Percentiles rank a stretch among this genome's conserved stretches.
Conservation (phyloP, 2,329 filamentous ascomycete genomes). For the Xenoacremonium recifei region DNA sequence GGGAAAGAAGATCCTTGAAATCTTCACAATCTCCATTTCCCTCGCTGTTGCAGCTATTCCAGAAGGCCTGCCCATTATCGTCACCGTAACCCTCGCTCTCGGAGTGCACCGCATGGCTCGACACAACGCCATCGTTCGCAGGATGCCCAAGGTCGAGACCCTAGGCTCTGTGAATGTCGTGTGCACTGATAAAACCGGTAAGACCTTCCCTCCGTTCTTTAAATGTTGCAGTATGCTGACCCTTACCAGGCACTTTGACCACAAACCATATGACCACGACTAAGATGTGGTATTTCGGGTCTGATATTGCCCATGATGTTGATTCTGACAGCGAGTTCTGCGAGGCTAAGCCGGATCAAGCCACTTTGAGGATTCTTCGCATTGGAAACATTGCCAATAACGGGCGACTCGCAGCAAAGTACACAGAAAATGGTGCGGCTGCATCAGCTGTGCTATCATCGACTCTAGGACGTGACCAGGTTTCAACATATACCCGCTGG, state of each 20-base stretch:
- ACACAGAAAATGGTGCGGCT: conserved; percentile 67
- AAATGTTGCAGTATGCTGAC: too few relatives aligned
- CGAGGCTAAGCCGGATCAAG: conserved; percentile 61
- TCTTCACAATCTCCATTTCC: conserved; percentile 97
- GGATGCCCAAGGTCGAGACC: conserved; percentile 95
- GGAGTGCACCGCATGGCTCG: conserved; percentile 96
- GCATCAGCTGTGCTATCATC: conserved; percentile 79
- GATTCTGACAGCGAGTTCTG: conserved; percentile 53
- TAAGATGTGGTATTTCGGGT: conserved; percentile 93
- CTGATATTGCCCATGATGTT: conserved; percentile 50
- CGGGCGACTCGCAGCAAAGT: conserved; percentile 72
- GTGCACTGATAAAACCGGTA: conserved; percentile 95
- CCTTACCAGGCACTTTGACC: conserved; percentile 73
- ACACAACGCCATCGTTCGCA: conserved; percentile 90
- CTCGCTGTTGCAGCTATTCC: conserved; percentile 95
- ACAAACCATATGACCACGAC: conserved; percentile 98
- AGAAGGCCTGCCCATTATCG: conserved; percentile 95
- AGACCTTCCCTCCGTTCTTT: too few relatives aligned
- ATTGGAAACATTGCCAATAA: conserved; percentile 98
- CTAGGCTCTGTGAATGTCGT: conserved; percentile 99
- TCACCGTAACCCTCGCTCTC: conserved; percentile 91
- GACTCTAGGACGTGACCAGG: conserved; percentile 63
- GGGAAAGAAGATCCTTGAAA: conserved; percentile 85
- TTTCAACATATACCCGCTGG: conserved; percentile 77
- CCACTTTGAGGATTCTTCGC: conserved; percentile 76